These are phyloP conservation scores for Hanseniaspora sp. DNA, from an alignment of 1,139 yeast genomes.

Conservation along the genomic window DNA sequence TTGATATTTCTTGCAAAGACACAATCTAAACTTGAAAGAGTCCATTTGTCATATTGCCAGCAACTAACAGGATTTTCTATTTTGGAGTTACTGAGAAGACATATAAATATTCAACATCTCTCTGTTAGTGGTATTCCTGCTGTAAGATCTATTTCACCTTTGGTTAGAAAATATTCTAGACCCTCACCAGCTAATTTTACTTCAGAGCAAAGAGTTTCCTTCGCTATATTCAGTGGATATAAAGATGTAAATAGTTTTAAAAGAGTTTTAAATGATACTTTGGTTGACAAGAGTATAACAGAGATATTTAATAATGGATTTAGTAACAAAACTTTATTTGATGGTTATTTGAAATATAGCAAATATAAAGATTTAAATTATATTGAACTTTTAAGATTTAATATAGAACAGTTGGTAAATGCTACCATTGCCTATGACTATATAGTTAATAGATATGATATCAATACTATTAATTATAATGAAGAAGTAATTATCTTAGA, in stretches of 20 bases:
- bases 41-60: slow-evolving; percentile 9
- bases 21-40: slow-evolving; percentile 6
- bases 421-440: slow-evolving; percentile 9
- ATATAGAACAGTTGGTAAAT: not conserved
- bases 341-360: not conserved
- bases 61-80: slow-evolving; percentile 10
- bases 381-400: not conserved
- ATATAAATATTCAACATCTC: slow-evolving; percentile 6
- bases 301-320: not conserved
- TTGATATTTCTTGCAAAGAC: slow-evolving; percentile 6
- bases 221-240: slow-evolving; percentile 12
- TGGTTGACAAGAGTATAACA: not conserved
- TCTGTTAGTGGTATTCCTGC: slow-evolving; percentile 14
- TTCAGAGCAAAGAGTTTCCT: slow-evolving; percentile 11
- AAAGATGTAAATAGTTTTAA: slow-evolving; percentile 4
- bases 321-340: not conserved
- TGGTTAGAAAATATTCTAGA: not conserved
- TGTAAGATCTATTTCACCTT: not conserved
- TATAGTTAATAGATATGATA: slow-evolving; percentile 3
- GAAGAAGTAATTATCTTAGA: slow-evolving; percentile 1
- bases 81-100: slow-evolving; percentile 7
- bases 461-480: slow-evolving; percentile 1
- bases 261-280: not conserved
- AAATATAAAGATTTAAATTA: slow-evolving; percentile 6
- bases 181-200: slow-evolving; percentile 9